These are phyloP conservation scores for Niebla homalea DNA, from an alignment of 495 filamentous ascomycete genomes.

Conservation along the genomic window DNA sequence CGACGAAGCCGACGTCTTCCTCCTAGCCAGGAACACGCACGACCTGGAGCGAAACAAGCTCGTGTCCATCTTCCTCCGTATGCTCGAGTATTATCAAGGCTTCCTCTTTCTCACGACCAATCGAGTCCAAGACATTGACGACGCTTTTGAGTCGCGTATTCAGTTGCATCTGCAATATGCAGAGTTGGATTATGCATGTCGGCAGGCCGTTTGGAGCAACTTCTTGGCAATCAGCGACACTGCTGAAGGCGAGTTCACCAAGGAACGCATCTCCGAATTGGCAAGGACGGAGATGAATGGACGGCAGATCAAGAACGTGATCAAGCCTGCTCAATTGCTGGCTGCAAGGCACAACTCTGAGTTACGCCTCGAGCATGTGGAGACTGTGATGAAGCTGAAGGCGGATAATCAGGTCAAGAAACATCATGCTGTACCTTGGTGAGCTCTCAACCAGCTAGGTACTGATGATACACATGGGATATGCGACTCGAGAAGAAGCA, in stretches of 20 bases:
- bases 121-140: conserved; percentile 32
- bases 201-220: conserved; percentile 6
- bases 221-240: conserved; percentile 1
- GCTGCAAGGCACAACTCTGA: background rate
- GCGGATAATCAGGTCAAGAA: background rate
- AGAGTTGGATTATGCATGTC: background rate
- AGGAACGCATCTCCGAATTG: background rate
- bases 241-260: background rate
- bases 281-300: conserved; percentile 9
- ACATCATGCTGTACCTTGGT: too few species aligned
- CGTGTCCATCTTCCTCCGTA: conserved; percentile 39
- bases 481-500: too few species aligned
- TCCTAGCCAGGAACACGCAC: conserved; percentile 23
- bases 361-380: background rate
- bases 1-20: conserved; percentile 37
- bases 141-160: conserved; percentile 29
- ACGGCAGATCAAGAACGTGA: conserved; percentile 20
- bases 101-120: conserved; percentile 49
- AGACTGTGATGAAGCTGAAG: conserved; percentile 3
- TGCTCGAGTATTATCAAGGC: conserved; percentile 43
- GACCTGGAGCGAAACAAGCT: conserved; percentile 31
- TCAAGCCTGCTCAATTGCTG: conserved; percentile 11
- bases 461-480: too few species aligned
- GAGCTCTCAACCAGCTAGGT: too few species aligned
- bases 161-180: conserved; percentile 8